Percentiles rank a stretch among this genome's conserved stretches.
These are phyloP conservation scores for Mycena haematopus DNA, from an alignment of 768 basidiomycete genomes.

Conservation along the genomic window DNA sequence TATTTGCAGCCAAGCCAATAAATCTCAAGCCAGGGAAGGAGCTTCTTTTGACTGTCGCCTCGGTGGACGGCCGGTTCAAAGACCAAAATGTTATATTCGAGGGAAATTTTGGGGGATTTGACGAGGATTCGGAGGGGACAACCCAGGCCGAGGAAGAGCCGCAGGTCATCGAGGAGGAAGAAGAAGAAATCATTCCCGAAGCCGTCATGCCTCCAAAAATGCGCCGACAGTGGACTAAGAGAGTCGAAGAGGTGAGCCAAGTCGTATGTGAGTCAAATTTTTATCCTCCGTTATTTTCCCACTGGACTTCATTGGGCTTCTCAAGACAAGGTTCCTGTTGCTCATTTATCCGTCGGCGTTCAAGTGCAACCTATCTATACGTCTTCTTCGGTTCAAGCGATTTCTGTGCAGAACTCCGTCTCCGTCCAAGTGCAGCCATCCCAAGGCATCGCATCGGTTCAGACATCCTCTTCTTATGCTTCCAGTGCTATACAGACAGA, in stretches of 20 bases:
- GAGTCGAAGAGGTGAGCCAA: conserved; percentile 50
- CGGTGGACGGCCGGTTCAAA: conserved; percentile 58
- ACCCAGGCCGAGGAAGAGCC: conserved; percentile 39
- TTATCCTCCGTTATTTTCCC: conserved; percentile 2
- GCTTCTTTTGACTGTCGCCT: conserved; percentile 65
- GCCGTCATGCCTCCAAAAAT: conserved; percentile 66
- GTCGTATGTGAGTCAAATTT: conserved; percentile 44
- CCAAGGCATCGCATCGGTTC: conserved; percentile 25
- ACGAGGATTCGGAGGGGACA: conserved; percentile 41
- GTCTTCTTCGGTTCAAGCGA: conserved; percentile 47
- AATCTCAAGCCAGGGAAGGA: conserved; percentile 76
- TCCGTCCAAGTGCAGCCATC: conserved; percentile 34
- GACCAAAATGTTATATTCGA: conserved; percentile 66
- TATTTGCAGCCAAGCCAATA: conserved; percentile 74
- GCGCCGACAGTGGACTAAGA: conserved; percentile 65
- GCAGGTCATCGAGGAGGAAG: conserved; percentile 45
- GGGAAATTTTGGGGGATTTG: conserved; percentile 50
- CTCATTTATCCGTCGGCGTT: conserved; percentile 47
- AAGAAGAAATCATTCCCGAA: conserved; percentile 36
- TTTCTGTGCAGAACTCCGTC: conserved; percentile 18
- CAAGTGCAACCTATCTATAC: conserved; percentile 37
- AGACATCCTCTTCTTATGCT: conserved; percentile 28
- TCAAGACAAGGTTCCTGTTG: conserved; percentile 28
- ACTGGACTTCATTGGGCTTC: conserved; percentile 7
- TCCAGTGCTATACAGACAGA: conserved; percentile 21